Percentiles rank a stretch among this genome's conserved stretches.
Conservation (phyloP, 805 yeast genomes). For the Wickerhamiella spandovensis region DNA sequence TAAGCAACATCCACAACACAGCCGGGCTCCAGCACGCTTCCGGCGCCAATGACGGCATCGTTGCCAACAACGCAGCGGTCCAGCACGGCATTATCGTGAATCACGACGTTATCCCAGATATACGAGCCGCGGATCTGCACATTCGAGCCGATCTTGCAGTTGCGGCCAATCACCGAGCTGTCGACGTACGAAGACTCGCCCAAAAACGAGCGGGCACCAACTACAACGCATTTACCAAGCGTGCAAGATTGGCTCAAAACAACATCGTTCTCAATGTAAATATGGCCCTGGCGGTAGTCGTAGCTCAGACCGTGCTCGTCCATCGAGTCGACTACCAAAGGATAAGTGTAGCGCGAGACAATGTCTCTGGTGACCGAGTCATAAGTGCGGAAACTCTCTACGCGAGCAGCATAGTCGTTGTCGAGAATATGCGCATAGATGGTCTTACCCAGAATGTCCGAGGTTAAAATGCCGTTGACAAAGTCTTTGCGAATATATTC, state of each 20-base stretch:
- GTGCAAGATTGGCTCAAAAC: constrained; percentile 80
- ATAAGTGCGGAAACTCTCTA: constrained; percentile 89
- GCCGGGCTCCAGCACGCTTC: constrained; percentile 48
- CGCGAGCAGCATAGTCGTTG: constrained; percentile 82
- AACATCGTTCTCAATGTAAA: constrained; percentile 82
- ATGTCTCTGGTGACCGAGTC: constrained; percentile 85
- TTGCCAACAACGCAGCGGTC: constrained; percentile 61
- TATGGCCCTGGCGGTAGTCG: constrained; percentile 67
- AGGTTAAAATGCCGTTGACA: constrained; percentile 76
- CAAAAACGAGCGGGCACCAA: constrained; percentile 68
- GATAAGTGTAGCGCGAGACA: constrained; percentile 84
- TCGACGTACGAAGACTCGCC: constrained; percentile 71
- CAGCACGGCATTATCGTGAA: constrained; percentile 51
- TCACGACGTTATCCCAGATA: constrained; percentile 71
- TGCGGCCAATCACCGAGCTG: constrained; percentile 75
- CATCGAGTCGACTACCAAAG: constrained; percentile 79
- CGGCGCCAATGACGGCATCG: constrained; percentile 39
- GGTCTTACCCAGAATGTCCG: constrained; percentile 81
- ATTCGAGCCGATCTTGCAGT: constrained; percentile 71
- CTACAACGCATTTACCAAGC: constrained; percentile 13
- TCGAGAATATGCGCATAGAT: constrained; percentile 77
- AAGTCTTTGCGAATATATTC: constrained; percentile 78
- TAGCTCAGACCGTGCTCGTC: constrained; percentile 48
- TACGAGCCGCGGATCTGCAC: constrained; percentile 61
- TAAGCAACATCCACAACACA: constrained; percentile 70